Percentiles rank a stretch among this genome's conserved stretches.
phyloP scores from a whole-genome alignment of 2,329 filamentous ascomycete genomes.

The Trichoderma atrobrunneum region DNA sequence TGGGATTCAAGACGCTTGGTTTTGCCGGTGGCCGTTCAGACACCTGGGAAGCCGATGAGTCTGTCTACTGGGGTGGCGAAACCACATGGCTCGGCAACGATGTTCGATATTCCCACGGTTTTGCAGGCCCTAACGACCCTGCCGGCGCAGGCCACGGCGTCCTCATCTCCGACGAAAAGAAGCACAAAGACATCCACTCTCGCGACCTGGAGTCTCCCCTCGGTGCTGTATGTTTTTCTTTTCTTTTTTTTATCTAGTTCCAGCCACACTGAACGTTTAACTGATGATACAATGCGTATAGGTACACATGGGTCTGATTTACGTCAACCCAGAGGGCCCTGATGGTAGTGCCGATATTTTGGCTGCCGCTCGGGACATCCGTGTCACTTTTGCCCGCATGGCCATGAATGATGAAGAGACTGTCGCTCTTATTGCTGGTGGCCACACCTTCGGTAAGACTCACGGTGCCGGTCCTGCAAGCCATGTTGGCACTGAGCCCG shows the following conservation, averaged over 20 bases:
- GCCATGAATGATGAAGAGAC: constrained; percentile 83
- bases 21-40: constrained; percentile 71
- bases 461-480: constrained; percentile 66
- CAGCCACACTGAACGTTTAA: neutral
- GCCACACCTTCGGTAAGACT: constrained; percentile 78
- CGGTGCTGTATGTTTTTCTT: constrained; percentile 57
- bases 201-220: constrained; percentile 67
- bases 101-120: constrained; percentile 60
- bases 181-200: constrained; percentile 50
- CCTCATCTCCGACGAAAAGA: constrained; percentile 33
- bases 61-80: constrained; percentile 75
- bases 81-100: constrained; percentile 73
- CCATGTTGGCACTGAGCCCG: constrained; percentile 66
- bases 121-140: constrained; percentile 42
- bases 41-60: constrained; percentile 73
- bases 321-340: constrained; percentile 78
- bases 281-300: neutral
- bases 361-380: constrained; percentile 69
- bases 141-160: constrained; percentile 30
- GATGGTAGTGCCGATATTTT: constrained; percentile 68
- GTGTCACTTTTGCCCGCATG: constrained; percentile 73
- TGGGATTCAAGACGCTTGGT: constrained; percentile 71
- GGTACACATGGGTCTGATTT: constrained; percentile 62
- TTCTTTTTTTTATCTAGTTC: constrained; percentile 38
- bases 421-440: constrained; percentile 73